Conservation (phyloP, 2,329 filamentous ascomycete species). For the Xylariaceae sp. region DNA sequence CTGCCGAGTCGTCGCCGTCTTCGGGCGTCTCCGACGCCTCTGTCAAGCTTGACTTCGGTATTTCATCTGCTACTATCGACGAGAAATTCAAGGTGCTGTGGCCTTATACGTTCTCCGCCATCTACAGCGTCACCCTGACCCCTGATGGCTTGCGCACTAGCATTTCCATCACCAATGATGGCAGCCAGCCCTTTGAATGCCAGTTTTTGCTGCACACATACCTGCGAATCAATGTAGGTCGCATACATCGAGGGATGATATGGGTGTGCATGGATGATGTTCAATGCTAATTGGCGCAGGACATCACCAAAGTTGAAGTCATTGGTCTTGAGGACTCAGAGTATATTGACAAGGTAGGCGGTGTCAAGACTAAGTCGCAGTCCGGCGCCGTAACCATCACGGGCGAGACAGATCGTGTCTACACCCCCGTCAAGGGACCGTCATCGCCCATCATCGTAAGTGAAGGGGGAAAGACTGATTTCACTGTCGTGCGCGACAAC, state of each 20-base stretch:
- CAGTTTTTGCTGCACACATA: slow-evolving; percentile 92
- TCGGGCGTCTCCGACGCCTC: slow-evolving; percentile 54
- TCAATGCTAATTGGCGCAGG: slow-evolving; percentile 45
- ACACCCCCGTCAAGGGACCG: slow-evolving; percentile 64
- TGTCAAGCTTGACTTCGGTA: slow-evolving; percentile 93
- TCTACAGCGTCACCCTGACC: slow-evolving; percentile 87
- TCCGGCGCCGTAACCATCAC: slow-evolving; percentile 63
- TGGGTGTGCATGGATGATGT: background rate
- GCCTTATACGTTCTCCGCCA: slow-evolving; percentile 82
- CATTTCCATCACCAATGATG: slow-evolving; percentile 86
- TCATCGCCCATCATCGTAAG: slow-evolving; percentile 55
- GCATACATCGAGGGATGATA: background rate
- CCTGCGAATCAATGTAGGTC: slow-evolving; percentile 68
- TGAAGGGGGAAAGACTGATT: slow-evolving; percentile 60
- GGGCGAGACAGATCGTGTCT: slow-evolving; percentile 83
- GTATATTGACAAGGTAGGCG: slow-evolving; percentile 82
- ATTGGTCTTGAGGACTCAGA: slow-evolving; percentile 70
- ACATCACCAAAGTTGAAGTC: slow-evolving; percentile 70
- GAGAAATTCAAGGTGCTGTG: slow-evolving; percentile 67
- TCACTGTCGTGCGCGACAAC: slow-evolving; percentile 76
- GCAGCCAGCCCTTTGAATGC: slow-evolving; percentile 77
- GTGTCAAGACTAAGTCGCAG: slow-evolving; percentile 60
- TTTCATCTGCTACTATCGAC: slow-evolving; percentile 68
- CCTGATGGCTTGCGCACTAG: slow-evolving; percentile 72
- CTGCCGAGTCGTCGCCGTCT: slow-evolving; percentile 62